These are phyloP conservation scores for Neurospora sublineolata DNA, from an alignment of 495 filamentous ascomycete genomes.

Conservation along the genomic window DNA sequence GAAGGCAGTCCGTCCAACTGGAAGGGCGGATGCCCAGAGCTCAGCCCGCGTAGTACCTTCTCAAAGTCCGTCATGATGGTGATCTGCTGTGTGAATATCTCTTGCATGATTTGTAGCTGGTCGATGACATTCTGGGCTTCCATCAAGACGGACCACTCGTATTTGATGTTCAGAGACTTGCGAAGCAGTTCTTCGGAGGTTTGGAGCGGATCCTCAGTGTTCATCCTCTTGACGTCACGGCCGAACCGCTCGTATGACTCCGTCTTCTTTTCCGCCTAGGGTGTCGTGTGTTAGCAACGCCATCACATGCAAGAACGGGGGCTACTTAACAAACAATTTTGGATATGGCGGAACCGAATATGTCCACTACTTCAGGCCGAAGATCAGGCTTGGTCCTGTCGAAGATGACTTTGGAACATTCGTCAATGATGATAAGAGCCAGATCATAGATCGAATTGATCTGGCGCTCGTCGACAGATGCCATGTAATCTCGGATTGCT, in stretches of 20 bases:
- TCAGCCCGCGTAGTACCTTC: slow-evolving; percentile 29
- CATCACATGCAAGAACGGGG: not conserved
- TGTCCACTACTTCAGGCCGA: slow-evolving; percentile 56
- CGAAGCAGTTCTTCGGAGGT: slow-evolving; percentile 27
- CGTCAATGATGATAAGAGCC: slow-evolving; percentile 35
- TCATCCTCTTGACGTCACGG: slow-evolving; percentile 18
- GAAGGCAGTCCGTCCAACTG: not conserved
- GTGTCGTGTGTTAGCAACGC: not conserved
- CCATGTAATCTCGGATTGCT: slow-evolving; percentile 24
- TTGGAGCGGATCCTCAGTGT: slow-evolving; percentile 20
- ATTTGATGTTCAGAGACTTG: slow-evolving; percentile 55
- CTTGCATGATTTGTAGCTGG: slow-evolving; percentile 46
- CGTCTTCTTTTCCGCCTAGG: slow-evolving; percentile 16
- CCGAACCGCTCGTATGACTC: slow-evolving; percentile 17
- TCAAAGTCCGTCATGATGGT: slow-evolving; percentile 48
- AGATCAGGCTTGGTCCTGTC: slow-evolving; percentile 48
- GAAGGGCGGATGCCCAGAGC: not conserved
- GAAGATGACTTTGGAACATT: slow-evolving; percentile 33
- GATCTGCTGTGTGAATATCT: slow-evolving; percentile 56
- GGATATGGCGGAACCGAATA: slow-evolving; percentile 48
- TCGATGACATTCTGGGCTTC: slow-evolving; percentile 49
- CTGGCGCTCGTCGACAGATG: slow-evolving; percentile 34
- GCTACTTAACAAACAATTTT: slow-evolving; percentile 18
- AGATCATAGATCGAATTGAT: slow-evolving; percentile 58
- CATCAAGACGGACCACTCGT: slow-evolving; percentile 51